Conservation (phyloP, 768 basidiomycete species). For the Trametes gibbosa region DNA sequence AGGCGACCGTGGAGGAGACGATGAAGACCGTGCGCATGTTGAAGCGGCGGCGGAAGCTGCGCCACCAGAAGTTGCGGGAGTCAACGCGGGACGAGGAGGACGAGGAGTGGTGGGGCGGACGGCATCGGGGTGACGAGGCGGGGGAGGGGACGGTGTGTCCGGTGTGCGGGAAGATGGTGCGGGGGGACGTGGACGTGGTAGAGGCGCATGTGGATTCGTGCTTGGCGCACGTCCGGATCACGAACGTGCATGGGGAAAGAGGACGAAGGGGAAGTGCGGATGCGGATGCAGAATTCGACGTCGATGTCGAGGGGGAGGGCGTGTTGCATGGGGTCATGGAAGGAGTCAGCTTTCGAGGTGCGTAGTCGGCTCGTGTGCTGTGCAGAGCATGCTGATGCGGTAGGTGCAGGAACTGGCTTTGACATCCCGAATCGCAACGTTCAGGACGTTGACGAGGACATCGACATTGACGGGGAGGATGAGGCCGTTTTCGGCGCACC, state of each 20-base stretch:
- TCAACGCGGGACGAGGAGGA: conserved; percentile 63
- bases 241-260: conserved; percentile 40
- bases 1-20: conserved; percentile 31
- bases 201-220: conserved; percentile 85
- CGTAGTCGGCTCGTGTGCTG: conserved; percentile 8
- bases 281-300: conserved; percentile 37
- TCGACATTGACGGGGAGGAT: conserved; percentile 81
- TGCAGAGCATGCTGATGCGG: not conserved
- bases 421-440: conserved; percentile 53
- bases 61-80: conserved; percentile 65
- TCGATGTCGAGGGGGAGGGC: conserved; percentile 40
- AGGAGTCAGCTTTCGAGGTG: conserved; percentile 35
- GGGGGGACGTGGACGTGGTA: conserved; percentile 69
- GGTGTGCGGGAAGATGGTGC: conserved; percentile 55
- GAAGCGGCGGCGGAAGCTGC: conserved; percentile 65
- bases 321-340: conserved; percentile 27
- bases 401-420: conserved; percentile 65
- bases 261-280: conserved; percentile 30
- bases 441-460: conserved; percentile 72
- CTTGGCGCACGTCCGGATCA: conserved; percentile 51
- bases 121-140: conserved; percentile 23
- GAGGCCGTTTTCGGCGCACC: conserved; percentile 60
- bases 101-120: conserved; percentile 22
- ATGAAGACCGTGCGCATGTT: conserved; percentile 59
- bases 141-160: conserved; percentile 59